Evolutionary conservation across 73 alveolate genomes (phyloP).

Genomic region (Paramecium sonneborni): DNA sequence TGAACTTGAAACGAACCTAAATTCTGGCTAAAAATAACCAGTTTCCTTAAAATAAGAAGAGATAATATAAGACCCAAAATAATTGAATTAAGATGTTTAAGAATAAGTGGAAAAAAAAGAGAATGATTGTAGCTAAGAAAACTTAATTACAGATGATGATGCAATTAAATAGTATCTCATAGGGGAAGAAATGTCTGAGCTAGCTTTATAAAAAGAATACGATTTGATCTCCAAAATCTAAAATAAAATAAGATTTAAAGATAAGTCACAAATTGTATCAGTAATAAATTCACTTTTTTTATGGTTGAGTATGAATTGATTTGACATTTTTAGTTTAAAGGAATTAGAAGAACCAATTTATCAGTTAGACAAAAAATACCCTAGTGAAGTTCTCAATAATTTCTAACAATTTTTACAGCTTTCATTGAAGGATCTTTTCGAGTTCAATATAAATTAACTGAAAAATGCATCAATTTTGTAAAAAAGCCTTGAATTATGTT

Average conservation of each 20-base stretch:
- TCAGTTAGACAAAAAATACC: slow-evolving; percentile 25
- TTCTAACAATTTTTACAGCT: neutral
- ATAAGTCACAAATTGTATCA: neutral
- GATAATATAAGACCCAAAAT: neutral
- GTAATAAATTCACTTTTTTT: neutral
- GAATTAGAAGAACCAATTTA: slow-evolving; percentile 24
- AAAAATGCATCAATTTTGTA: neutral
- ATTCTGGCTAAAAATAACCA: neutral
- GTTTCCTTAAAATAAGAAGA: neutral
- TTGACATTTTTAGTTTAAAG: slow-evolving; percentile 4
- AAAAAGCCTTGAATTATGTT: neutral
- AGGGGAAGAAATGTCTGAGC: neutral
- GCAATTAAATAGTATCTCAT: neutral
- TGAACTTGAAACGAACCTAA: neutral
- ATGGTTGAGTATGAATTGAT: slow-evolving; percentile 42
- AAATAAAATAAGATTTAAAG: neutral
- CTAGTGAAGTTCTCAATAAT: neutral
- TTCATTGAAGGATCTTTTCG: neutral
- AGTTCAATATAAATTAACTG: neutral
- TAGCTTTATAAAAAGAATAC: neutral
- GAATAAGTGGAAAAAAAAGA: neutral
- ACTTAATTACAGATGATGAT: neutral
- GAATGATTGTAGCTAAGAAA: neutral
- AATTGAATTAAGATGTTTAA: neutral
- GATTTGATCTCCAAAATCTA: neutral